phyloP scores from a whole-genome alignment of 352 stramenopile species.

The Phytophthora tubulina region DNA sequence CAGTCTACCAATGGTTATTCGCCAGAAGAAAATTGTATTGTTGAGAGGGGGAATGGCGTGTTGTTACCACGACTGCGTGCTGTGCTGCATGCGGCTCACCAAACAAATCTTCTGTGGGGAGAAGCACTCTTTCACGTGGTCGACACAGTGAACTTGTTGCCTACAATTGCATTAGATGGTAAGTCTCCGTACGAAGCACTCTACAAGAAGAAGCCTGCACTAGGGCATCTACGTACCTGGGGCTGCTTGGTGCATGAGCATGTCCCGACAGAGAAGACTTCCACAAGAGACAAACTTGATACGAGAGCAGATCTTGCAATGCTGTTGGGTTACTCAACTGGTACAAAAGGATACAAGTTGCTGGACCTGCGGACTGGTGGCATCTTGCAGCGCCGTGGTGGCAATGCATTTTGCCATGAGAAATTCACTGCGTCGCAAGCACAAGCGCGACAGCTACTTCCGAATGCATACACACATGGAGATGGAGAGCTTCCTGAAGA shows the following conservation, averaged over 20 bases:
- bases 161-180: not conserved
- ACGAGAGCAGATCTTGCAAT: slow-evolving; percentile 6
- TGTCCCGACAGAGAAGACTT: slow-evolving; percentile 7
- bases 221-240: slow-evolving; percentile 19
- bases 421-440: slow-evolving; percentile 5
- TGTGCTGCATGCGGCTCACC: slow-evolving; percentile 19
- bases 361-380: slow-evolving; percentile 14
- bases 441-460: slow-evolving; percentile 15
- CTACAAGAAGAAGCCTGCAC: slow-evolving; percentile 8
- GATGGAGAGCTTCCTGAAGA: slow-evolving; percentile 3
- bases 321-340: slow-evolving; percentile 9
- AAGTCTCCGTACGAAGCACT: slow-evolving; percentile 25
- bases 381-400: slow-evolving; percentile 12
- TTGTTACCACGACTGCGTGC: slow-evolving; percentile 18
- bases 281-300: slow-evolving; percentile 20
- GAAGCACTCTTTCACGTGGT: slow-evolving; percentile 21
- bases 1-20: slow-evolving; percentile 30
- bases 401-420: slow-evolving; percentile 23
- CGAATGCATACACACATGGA: slow-evolving; percentile 10
- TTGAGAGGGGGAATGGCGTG: slow-evolving; percentile 14
- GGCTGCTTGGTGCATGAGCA: slow-evolving; percentile 28
- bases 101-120: slow-evolving; percentile 30
- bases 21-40: slow-evolving; percentile 32
- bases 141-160: slow-evolving; percentile 21
- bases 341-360: slow-evolving; percentile 33